Evolutionary conservation across 2,329 filamentous ascomycete genomes (phyloP), one percentile per base, ranked within the genome.

Genomic region (Dendryphion nanum): DNA sequence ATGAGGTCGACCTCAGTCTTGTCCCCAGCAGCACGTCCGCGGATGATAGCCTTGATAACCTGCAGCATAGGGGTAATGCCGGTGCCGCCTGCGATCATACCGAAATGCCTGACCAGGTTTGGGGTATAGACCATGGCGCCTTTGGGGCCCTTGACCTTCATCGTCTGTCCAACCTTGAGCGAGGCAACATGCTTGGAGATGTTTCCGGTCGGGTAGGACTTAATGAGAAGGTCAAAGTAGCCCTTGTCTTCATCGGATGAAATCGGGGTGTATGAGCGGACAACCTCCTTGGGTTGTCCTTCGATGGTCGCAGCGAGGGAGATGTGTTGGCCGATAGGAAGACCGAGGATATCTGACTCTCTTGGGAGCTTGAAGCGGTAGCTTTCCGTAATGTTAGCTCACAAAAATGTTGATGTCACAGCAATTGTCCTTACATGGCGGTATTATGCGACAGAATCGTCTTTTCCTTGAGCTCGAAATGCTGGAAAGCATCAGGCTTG

Each of bases 51-150:
- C 59, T 89, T 86, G 65, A 95, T 83, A 57, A 98, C 82, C 75
- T 98, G 93, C 48, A 97, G 79, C 93, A 98, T 98, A 44, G 93
- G 93, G 7, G 93, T 97, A 68, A 98, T 97, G 55, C 93, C 93
- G 21, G 93, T 97, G 50, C 93, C 93, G 53, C 93, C 93, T 48
- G 93, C 89, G 63, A 98, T 88, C 93, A 98, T 98, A 63, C 90
- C 93, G 54, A 98, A 95, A 70, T 87, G 87, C 50, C 87, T 84
- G 56, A 91, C 88, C 86, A 98, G 91, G 77, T 96, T 96, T 56
- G 91, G 89, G 14, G 85, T 88, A 74, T 98, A 98, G 47, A 95
- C 87, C 78, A 98, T 96, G 56, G 91, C 91, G 55, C 93, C 93
- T 79, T 97, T 97, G 69, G 93, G 93, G 7, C 93, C 93, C 57